Evolutionary conservation across 1,284 basidiomycete species (phyloP).

Genomic region (Mixia osmundae): DNA sequence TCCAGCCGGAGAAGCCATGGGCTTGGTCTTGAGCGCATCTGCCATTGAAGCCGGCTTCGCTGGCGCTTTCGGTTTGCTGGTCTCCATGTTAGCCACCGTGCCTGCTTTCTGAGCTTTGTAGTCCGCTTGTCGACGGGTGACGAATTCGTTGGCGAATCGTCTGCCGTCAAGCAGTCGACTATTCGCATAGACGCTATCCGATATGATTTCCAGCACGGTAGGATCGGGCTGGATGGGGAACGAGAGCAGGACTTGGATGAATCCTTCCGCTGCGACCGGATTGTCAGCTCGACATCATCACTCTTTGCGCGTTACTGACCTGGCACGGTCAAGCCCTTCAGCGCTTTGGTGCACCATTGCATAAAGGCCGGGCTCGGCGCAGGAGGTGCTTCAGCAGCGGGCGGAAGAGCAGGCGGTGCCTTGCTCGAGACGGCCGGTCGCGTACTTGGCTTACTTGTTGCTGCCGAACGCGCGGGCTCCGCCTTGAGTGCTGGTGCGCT

Average conservation of each 20-base stretch:
- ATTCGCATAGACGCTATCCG: slow-evolving; percentile 64
- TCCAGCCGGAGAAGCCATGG: too few species aligned
- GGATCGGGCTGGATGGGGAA: slow-evolving; percentile 69
- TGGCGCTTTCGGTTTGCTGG: slow-evolving; percentile 1
- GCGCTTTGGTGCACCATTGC: slow-evolving; percentile 65
- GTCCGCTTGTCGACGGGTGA: slow-evolving; percentile 14
- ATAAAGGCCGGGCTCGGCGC: slow-evolving; percentile 73
- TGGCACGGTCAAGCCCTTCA: slow-evolving; percentile 41
- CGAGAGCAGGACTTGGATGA: slow-evolving; percentile 52
- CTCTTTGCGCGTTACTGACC: slow-evolving; percentile 4
- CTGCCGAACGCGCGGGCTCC: too few species aligned
- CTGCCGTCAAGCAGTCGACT: slow-evolving; percentile 85
- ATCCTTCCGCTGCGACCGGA: slow-evolving; percentile 52
- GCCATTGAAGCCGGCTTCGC: slow-evolving; percentile 10
- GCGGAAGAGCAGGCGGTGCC: slow-evolving; percentile 13
- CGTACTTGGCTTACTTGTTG: too few species aligned
- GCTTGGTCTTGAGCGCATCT: slow-evolving; percentile 11
- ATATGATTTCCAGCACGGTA: slow-evolving; percentile 59
- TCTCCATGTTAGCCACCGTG: slow-evolving; percentile 1
- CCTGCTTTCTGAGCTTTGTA: slow-evolving; percentile 7
- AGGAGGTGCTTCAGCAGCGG: slow-evolving; percentile 27
- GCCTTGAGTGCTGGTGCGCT: neutral
- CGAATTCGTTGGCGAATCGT: slow-evolving; percentile 33
- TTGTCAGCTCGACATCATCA: slow-evolving; percentile 2
- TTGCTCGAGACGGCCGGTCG: neutral